phyloP scores from a whole-genome alignment of 1,139 yeast genomes.

The Torulaspora pretoriensis region DNA sequence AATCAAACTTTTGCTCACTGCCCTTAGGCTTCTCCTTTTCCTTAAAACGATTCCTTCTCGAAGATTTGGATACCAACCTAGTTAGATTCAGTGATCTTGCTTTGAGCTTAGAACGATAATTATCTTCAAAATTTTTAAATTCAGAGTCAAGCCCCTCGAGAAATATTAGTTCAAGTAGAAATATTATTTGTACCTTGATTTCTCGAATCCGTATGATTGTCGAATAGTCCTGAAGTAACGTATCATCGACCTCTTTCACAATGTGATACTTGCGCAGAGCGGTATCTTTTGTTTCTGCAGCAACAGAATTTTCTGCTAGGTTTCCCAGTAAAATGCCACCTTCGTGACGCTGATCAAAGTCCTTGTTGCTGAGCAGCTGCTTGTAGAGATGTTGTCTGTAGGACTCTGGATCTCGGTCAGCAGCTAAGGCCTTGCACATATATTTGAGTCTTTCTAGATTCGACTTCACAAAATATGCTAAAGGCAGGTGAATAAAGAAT shows the following conservation, averaged over 20 bases:
- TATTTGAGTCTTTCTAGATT: conserved; percentile 28
- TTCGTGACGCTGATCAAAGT: conserved; percentile 28
- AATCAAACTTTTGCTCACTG: conserved; percentile 18
- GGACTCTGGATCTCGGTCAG: conserved; percentile 6
- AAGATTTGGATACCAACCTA: conserved; percentile 18
- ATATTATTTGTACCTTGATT: conserved; percentile 59
- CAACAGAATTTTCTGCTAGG: conserved; percentile 4
- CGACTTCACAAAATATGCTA: conserved; percentile 35
- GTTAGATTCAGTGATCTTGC: conserved; percentile 42
- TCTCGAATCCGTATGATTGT: conserved; percentile 53
- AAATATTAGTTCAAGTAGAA: conserved; percentile 47
- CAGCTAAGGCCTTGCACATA: conserved; percentile 21
- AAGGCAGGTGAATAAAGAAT: conserved; percentile 26
- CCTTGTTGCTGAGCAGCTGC: conserved; percentile 16
- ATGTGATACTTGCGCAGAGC: conserved; percentile 14
- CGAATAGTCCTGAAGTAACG: conserved; percentile 14
- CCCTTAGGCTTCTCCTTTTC: background rate
- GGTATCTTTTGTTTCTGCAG: conserved; percentile 9
- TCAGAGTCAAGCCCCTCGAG: conserved; percentile 33
- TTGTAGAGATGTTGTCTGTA: conserved; percentile 18
- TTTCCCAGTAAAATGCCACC: conserved; percentile 7
- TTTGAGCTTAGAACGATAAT: conserved; percentile 26
- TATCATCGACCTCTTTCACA: background rate
- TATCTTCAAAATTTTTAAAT: conserved; percentile 31
- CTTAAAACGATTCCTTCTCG: conserved; percentile 30